Conservation (phyloP, 75 land plant genomes). For the Cupressus sempervirens region DNA sequence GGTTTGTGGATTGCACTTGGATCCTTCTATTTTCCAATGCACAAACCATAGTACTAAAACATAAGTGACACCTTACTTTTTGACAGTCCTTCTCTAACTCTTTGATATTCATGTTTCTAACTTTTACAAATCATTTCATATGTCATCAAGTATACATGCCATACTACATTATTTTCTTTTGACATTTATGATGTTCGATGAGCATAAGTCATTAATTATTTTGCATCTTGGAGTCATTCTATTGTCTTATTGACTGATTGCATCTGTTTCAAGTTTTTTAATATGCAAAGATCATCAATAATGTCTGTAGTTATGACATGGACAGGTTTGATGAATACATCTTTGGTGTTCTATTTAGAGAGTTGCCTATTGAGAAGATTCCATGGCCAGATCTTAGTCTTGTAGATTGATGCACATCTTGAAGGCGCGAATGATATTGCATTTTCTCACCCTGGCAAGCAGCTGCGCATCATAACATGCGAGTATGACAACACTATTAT, state of each 20-base stretch:
- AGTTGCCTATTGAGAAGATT: slow-evolving; percentile 71
- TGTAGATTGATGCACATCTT: too few relatives aligned
- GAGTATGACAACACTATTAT: too few relatives aligned
- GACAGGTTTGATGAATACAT: slow-evolving; percentile 80
- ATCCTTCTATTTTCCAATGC: too few relatives aligned
- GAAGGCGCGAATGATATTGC: too few relatives aligned
- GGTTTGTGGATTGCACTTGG: too few relatives aligned
- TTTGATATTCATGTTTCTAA: too few relatives aligned
- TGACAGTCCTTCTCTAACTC: too few relatives aligned
- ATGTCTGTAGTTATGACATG: not conserved
- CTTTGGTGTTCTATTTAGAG: slow-evolving; percentile 83
- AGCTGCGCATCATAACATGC: too few relatives aligned
- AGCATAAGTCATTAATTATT: not conserved
- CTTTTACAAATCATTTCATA: too few relatives aligned
- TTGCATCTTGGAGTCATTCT: not conserved
- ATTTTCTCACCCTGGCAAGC: too few relatives aligned
- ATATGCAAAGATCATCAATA: not conserved
- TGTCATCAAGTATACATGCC: not conserved
- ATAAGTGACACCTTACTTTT: too few relatives aligned
- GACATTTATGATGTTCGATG: not conserved
- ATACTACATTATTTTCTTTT: not conserved
- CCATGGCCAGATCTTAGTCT: slow-evolving; percentile 85
- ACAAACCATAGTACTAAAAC: too few relatives aligned
- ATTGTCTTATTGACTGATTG: not conserved
- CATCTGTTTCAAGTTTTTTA: not conserved